Percentiles rank a stretch among this genome's conserved stretches.
These are phyloP conservation scores for Fusarium lateritium DNA, from an alignment of 2,329 filamentous ascomycete genomes.

Conservation along the genomic window DNA sequence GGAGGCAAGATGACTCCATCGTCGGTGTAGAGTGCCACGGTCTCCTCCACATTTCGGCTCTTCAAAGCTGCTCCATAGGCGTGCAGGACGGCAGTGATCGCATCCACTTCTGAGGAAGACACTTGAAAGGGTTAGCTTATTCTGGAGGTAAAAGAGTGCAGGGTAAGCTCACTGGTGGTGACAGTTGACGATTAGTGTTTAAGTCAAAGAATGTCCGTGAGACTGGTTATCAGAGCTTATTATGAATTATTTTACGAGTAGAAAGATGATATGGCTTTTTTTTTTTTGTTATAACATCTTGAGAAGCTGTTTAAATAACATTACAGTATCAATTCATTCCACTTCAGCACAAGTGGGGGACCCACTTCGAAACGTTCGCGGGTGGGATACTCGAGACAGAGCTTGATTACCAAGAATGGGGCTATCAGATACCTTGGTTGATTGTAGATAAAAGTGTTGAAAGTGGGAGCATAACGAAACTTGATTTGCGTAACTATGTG, in stretches of 20 bases:
- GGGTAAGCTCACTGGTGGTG: neutral
- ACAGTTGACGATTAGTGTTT: too few relatives aligned
- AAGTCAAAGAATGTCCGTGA: too few relatives aligned
- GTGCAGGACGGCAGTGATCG: neutral
- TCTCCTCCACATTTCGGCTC: neutral
- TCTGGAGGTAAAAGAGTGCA: accelerated
- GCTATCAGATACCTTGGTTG: neutral
- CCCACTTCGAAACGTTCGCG: neutral
- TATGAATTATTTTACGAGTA: too few relatives aligned
- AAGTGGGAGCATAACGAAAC: neutral
- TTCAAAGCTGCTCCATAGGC: neutral
- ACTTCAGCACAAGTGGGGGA: neutral
- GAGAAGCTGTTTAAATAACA: neutral
- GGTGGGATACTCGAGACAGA: neutral
- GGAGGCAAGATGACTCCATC: constrained; percentile 1
- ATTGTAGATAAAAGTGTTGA: neutral
- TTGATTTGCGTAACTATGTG: too few relatives aligned
- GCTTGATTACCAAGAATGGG: too few relatives aligned
- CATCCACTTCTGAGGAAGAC: neutral
- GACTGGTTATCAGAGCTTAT: too few relatives aligned
- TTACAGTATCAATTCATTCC: neutral
- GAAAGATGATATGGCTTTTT: too few relatives aligned
- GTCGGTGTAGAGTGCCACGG: neutral
- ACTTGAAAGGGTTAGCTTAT: neutral
- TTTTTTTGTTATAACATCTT: too few relatives aligned